These are phyloP conservation scores for Erodium maritimum DNA, from an alignment of 345 rosid species.

Conservation along the genomic window DNA sequence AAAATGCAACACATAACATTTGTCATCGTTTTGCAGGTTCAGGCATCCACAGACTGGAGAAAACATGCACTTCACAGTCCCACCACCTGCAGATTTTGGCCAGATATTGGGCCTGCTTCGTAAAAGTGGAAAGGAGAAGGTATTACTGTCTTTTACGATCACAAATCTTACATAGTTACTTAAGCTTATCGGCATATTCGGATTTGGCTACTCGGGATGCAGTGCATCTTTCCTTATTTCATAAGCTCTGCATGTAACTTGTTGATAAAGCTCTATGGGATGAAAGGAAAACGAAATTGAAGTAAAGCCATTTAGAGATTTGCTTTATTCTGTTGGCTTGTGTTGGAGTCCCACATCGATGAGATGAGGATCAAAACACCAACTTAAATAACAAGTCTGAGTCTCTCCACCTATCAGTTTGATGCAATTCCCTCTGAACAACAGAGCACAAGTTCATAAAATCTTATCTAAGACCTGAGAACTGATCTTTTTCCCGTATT, in stretches of 20 bases:
- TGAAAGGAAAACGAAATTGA: no score
- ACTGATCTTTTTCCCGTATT: not conserved
- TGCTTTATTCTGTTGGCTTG: no score
- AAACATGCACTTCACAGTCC: conserved; percentile 48
- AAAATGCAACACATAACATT: not conserved
- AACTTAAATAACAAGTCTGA: no score
- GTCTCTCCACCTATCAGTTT: no score
- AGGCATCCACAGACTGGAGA: conserved; percentile 57
- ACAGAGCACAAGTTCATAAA: not conserved
- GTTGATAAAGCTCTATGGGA: no score
- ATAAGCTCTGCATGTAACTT: no score
- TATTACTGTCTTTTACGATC: conserved; percentile 4
- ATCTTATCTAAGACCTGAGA: not conserved
- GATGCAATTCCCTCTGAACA: not conserved
- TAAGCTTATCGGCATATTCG: not conserved
- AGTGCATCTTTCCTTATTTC: no score
- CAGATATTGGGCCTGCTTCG: conserved; percentile 44
- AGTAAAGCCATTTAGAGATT: no score
- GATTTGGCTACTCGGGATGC: no score
- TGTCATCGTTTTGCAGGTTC: conserved; percentile 36
- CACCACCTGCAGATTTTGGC: conserved; percentile 71
- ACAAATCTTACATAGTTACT: not conserved
- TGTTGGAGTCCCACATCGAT: no score
- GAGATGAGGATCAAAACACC: no score
- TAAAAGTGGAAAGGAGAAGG: conserved; percentile 45